A percentile compares a stretch with the other conserved stretches of the same genome.
Conservation (phyloP, 257 asterid genomes). For the Solanum chmielewskii region DNA sequence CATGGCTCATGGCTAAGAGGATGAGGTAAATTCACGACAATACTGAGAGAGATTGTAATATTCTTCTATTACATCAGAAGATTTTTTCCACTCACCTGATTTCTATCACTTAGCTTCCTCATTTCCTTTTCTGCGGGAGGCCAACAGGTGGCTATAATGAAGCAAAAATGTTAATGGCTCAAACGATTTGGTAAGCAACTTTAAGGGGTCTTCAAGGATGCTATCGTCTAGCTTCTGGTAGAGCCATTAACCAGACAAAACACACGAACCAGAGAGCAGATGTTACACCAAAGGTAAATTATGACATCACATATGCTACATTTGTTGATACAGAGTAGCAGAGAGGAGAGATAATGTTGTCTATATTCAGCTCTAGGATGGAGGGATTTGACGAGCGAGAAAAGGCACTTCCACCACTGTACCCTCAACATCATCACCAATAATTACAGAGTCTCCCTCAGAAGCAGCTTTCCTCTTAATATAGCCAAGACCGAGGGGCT, state of each 20-base stretch:
- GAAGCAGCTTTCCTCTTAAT: constrained; percentile 66
- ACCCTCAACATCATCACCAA: constrained; percentile 56
- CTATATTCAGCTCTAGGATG: constrained; percentile 9
- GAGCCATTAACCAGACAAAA: not conserved
- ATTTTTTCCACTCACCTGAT: not conserved
- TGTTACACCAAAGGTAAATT: not conserved
- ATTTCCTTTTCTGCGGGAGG: not conserved
- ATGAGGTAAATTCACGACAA: too few species aligned
- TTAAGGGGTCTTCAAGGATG: not conserved
- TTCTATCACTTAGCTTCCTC: too few species aligned
- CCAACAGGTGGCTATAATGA: not conserved
- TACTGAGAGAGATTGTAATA: too few species aligned
- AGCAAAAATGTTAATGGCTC: not conserved
- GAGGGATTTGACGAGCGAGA: constrained; percentile 46
- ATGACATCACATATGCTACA: not conserved
- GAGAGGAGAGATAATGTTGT: not conserved
- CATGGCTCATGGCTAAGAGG: too few species aligned
- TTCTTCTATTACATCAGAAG: not conserved
- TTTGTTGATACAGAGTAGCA: not conserved
- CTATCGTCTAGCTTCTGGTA: not conserved
- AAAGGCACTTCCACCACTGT: constrained; percentile 77
- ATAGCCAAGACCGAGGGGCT: constrained; percentile 84
- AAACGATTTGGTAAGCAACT: not conserved
- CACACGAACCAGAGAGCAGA: not conserved
- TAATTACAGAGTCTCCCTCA: constrained; percentile 52